Evolutionary conservation across 2,329 filamentous ascomycete species (phyloP).

Genomic region (Botrytis aclada): DNA sequence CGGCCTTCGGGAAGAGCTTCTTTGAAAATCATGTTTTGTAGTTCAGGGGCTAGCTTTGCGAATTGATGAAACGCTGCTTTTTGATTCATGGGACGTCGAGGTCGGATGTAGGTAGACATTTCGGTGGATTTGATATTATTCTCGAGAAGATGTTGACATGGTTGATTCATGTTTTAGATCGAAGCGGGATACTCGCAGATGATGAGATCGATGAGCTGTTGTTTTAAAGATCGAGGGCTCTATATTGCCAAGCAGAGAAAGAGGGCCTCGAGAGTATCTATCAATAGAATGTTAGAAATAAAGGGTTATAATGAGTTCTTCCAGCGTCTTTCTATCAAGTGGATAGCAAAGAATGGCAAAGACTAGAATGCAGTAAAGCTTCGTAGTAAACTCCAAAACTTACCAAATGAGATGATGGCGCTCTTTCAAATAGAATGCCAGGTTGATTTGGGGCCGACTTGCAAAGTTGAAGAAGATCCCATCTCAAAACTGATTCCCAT

Average conservation of each 20-base stretch:
- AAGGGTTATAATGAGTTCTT: background rate
- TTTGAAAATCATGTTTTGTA: constrained; percentile 11
- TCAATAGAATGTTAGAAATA: background rate
- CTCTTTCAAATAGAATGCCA: background rate
- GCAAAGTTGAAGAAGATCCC: background rate
- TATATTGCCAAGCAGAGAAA: background rate
- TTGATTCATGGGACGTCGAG: background rate
- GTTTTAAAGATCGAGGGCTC: background rate
- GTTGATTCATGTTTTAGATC: background rate
- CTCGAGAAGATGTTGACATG: constrained; percentile 9
- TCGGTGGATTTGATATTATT: background rate
- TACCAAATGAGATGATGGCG: background rate
- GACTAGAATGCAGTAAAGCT: background rate
- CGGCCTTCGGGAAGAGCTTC: constrained; percentile 3
- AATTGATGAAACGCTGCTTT: constrained; percentile 7
- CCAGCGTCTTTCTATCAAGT: no score
- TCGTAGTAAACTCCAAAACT: background rate
- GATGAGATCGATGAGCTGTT: background rate
- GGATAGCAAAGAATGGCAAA: background rate
- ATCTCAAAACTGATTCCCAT: background rate
- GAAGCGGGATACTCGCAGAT: background rate
- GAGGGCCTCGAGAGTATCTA: background rate
- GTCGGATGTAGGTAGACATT: background rate
- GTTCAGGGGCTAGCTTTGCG: constrained; percentile 6
- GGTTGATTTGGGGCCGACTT: background rate